Evolutionary conservation across 805 yeast genomes (phyloP).

Genomic region (Candida dendrica): DNA sequence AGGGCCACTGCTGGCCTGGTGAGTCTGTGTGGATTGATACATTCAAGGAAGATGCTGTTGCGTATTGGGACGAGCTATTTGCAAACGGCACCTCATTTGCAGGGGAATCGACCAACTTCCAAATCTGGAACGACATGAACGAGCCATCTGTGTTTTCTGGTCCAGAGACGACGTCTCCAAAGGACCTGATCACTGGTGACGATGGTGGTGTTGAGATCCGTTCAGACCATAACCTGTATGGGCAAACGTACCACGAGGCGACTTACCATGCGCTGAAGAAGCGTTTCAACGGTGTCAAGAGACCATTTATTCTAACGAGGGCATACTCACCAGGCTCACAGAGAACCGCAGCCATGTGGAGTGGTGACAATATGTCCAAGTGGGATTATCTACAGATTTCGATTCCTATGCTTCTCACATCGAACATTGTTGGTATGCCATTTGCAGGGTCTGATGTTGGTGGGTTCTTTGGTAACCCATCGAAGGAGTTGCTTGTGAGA

Average conservation of each 20-base stretch:
- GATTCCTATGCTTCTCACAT: conserved; percentile 80
- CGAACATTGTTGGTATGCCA: conserved; percentile 80
- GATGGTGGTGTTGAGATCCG: conserved; percentile 83
- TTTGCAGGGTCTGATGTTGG: conserved; percentile 96
- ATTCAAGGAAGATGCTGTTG: conserved; percentile 52
- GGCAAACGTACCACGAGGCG: conserved; percentile 71
- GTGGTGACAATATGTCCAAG: conserved; percentile 90
- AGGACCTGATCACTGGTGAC: conserved; percentile 71
- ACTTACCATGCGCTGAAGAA: conserved; percentile 60
- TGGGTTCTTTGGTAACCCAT: conserved; percentile 91
- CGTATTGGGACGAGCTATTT: conserved; percentile 54
- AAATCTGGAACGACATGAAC: conserved; percentile 97
- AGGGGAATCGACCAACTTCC: conserved; percentile 54
- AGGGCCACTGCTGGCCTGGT: conserved; percentile 98
- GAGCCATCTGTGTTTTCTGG: conserved; percentile 95
- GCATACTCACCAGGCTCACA: conserved; percentile 90
- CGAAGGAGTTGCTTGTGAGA: conserved; percentile 69
- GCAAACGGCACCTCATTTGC: conserved; percentile 37
- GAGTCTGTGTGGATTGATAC: conserved; percentile 92
- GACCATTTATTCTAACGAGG: conserved; percentile 87
- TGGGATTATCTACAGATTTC: conserved; percentile 84
- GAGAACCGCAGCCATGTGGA: conserved; percentile 90
- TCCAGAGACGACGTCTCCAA: conserved; percentile 87
- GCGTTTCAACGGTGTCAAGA: conserved; percentile 39
- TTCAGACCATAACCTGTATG: conserved; percentile 82